A percentile compares a stretch with the other conserved stretches of the same genome.
phyloP scores from a whole-genome alignment of 768 basidiomycete genomes.

The Cyclocybe cylindracea region DNA sequence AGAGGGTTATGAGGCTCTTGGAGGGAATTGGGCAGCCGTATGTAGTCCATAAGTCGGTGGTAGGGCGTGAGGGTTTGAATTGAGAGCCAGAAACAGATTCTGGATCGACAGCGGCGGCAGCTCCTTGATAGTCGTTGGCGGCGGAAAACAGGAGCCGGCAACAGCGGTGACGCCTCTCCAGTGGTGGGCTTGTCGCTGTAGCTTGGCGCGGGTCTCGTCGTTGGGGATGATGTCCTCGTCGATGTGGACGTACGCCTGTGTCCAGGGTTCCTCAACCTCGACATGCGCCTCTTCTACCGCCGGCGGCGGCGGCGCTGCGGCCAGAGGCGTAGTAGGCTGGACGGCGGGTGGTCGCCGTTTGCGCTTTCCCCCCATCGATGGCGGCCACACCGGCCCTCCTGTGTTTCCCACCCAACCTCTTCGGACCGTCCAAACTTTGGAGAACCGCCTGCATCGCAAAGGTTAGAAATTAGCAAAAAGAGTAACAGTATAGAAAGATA shows the following conservation, averaged over 20 bases:
- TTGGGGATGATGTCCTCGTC: constrained; percentile 46
- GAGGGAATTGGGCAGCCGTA: constrained; percentile 53
- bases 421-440: no score
- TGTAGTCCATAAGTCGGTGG: constrained; percentile 70
- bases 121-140: constrained; percentile 1
- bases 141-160: constrained; percentile 3
- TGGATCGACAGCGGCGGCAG: no score
- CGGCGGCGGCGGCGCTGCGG: no score
- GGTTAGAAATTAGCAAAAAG: no score
- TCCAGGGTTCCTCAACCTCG: constrained; percentile 47
- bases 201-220: constrained; percentile 47
- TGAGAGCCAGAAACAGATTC: no score
- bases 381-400: no score
- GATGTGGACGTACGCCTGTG: constrained; percentile 49
- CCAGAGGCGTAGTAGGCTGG: no score
- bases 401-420: no score
- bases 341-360: no score
- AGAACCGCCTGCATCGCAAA: no score
- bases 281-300: constrained; percentile 39
- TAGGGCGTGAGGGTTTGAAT: constrained; percentile 35
- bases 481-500: no score
- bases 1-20: constrained; percentile 60
- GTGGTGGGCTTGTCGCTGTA: constrained; percentile 58
- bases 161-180: constrained; percentile 73
- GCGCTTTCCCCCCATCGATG: no score